Evolutionary conservation across 805 yeast species (phyloP), one percentile per base, ranked within the genome.

Genomic region (Cyberlindnera misumaiensis): DNA sequence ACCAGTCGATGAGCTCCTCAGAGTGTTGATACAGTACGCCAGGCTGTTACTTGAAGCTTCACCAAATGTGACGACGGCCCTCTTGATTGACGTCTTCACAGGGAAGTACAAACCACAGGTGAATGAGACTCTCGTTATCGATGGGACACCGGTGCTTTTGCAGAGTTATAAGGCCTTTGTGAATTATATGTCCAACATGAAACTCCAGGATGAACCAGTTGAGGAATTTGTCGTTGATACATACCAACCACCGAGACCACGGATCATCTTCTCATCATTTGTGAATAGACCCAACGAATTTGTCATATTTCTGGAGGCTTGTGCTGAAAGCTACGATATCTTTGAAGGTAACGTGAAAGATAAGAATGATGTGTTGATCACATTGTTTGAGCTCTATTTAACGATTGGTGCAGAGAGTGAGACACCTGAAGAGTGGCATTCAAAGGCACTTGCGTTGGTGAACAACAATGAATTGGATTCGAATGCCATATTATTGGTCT

Each of bases 291-390:
- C 93, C 0, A 75, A 80, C 52, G 93, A 89, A 53, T 90, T 93
- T 68, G 93, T 89, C 18, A 83, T 85, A 7, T 93, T 93, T 46
- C 60, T 93, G 40, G 98, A 93, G 56, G 97, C 97, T 0, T 87
- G 96, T 50, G 62, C 88, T 12, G 85, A 81, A 49, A 71, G 83
- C 11, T 84, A 84, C 53, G 88, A 81, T 39, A 72, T 71, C 40
- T 84, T 80, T 52, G 93, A 83, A 38, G 90, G 93, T 0, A 60
- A 59, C 32, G 59, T 55, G 35, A 75, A 73, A 44, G 96, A 90
- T 51, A 76, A 79, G 48, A 73, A 72, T 36, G 94, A 82, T 34
- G 68, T 90, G 32, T 65, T 84, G 39, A 75, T 84, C 3, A 86
- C 97, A 0, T 65, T 90, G 28, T 83, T 79, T 52, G 97, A 90